Conservation (phyloP, 352 stramenopile species). For the Globisporangium rhizosaccharum region DNA sequence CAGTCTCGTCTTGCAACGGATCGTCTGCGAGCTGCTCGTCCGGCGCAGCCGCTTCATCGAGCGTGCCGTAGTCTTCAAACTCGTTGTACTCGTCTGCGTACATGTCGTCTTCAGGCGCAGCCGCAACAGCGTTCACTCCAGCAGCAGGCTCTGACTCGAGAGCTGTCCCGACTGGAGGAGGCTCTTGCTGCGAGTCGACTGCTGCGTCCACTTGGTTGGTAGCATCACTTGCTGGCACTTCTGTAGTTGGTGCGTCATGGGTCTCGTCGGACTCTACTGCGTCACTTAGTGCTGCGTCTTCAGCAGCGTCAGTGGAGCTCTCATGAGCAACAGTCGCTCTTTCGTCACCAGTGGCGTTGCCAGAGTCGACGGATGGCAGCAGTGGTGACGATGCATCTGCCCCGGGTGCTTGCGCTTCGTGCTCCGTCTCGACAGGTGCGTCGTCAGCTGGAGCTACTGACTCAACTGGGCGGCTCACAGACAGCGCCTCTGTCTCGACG, state of each 20-base stretch:
- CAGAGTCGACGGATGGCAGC: too few relatives aligned
- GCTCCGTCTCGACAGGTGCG: too few relatives aligned
- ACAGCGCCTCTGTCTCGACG: not conserved
- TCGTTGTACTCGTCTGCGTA: slow-evolving; percentile 54
- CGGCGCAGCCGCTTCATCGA: slow-evolving; percentile 24
- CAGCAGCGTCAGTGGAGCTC: too few relatives aligned
- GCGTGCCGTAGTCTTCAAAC: slow-evolving; percentile 42
- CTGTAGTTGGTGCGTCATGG: not conserved
- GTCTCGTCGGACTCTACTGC: not conserved
- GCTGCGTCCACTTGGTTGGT: not conserved
- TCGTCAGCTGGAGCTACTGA: not conserved
- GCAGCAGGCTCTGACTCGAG: not conserved
- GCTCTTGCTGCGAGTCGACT: not conserved
- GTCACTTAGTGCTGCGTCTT: not conserved
- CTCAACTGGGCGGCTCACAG: not conserved
- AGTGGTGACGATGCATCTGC: too few relatives aligned
- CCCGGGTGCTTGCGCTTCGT: too few relatives aligned
- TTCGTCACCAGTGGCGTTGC: not conserved
- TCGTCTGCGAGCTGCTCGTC: slow-evolving; percentile 9
- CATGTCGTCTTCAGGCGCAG: slow-evolving; percentile 30
- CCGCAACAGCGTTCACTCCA: not conserved
- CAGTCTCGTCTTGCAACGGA: not conserved
- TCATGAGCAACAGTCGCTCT: not conserved
- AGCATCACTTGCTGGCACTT: not conserved
- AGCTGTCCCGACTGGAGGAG: not conserved